Base-by-base conservation (phyloP, 768 basidiomycete species). In the Mycena albidolilacea region DNA sequence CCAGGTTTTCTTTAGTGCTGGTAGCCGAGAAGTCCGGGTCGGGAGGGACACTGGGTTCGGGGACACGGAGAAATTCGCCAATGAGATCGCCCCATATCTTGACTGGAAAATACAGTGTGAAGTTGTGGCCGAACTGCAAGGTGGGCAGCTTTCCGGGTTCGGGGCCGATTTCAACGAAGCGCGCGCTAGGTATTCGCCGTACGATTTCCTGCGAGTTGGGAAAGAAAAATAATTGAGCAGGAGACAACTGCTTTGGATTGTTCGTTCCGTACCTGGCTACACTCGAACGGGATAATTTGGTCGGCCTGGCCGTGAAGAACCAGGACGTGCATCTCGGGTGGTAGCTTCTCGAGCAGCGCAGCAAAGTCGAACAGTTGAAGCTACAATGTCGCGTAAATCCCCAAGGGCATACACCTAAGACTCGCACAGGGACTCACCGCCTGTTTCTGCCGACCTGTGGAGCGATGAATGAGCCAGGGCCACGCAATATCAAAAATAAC, bases 301-400 rank as follows among this genome's bases (percentile, higher is more conserved):
- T 86, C 85, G 11, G 81, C 70, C 50, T 77, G 78, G n/a, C 85
- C 85, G 55, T 87, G 86, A n/a, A 86, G 79, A 37, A 86, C 77
- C 46, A 87, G 74, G 30, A 86, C 82, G 21, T 81, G 80, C n/a
- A 79, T 75, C 35, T 82, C 79, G 19, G 59, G 63, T 9, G 84
- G 79, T 17, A 85, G 67, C 39, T 79, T 78, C 15, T 76, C 46
- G 35, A 83, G 78, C 15, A 80, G 75, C 38, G 78, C 71, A 43
- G 73, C 78, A 72, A 82, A 82, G 41, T 82, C 76, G 62, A 84
- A 83, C 9, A 77, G 77, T 71, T 79, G 77, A 43, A 84, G 75
- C 81, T 84, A 21, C 3, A 8, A 14, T 43, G 55, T 21, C 10
- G n/a, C 30, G 30, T 50, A 57, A 54, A 39, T 62, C 7, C 10